Percentiles rank a stretch among this genome's conserved stretches.
Evolutionary conservation across 2,329 filamentous ascomycete genomes (phyloP).

Genomic region (Leptographium galeiforme): DNA sequence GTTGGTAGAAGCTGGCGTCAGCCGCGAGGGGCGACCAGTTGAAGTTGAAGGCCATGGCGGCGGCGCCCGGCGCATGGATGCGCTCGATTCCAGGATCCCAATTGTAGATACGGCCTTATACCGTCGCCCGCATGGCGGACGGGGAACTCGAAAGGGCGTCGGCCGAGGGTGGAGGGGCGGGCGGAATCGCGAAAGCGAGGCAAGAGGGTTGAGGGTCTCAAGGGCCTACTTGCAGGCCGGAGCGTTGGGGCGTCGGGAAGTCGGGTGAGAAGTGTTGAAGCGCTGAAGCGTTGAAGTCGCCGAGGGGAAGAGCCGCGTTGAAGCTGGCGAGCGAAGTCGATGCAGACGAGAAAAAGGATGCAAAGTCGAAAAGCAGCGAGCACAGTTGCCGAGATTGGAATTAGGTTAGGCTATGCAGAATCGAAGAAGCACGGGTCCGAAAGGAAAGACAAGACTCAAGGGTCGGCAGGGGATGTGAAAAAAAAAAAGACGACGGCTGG

Average conservation of each 20-base stretch:
- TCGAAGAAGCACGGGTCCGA: not conserved
- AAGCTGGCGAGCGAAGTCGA: not conserved
- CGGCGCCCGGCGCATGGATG: not conserved
- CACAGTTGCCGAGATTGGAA: not conserved
- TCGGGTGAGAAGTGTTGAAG: not conserved
- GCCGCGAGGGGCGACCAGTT: conserved; percentile 99
- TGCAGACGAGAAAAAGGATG: not conserved
- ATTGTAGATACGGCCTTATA: not conserved
- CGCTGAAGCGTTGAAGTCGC: conserved; percentile 2
- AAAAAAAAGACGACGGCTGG: not conserved
- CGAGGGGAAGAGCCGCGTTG: not conserved
- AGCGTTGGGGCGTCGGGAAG: not conserved
- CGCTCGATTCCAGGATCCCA: not conserved
- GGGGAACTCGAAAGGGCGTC: not conserved
- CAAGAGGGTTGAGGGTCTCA: not conserved
- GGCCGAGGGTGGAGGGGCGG: not conserved
- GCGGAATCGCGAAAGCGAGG: not conserved
- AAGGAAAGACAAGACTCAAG: too few relatives aligned
- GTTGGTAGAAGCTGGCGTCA: conserved; percentile 79
- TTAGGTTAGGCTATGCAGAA: not conserved
- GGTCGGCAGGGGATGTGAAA: not conserved
- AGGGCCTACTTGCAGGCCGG: not conserved
- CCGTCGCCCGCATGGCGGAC: not conserved
- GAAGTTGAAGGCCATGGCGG: conserved; percentile 98
- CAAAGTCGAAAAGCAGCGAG: not conserved